A percentile compares a stretch with the other conserved stretches of the same genome.
Evolutionary conservation across 2,329 filamentous ascomycete genomes (phyloP).

Genomic region (Plectosphaerella plurivora): DNA sequence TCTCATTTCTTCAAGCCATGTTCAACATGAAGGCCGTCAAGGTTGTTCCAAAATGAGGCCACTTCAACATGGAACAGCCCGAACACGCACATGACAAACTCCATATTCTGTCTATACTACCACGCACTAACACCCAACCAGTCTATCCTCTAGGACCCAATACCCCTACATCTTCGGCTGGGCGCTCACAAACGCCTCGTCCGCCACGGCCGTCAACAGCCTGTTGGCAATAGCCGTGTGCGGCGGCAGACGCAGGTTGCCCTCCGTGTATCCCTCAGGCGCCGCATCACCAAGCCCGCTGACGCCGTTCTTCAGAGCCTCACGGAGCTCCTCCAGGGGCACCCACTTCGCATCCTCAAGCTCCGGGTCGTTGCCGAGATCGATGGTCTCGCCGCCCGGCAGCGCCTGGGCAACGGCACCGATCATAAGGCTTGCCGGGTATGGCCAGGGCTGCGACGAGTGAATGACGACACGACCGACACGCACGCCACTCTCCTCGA

Average conservation of each 20-base stretch:
- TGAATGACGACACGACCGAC: constrained; percentile 78
- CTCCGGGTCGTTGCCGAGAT: constrained; percentile 84
- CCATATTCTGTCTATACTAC: no score
- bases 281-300: constrained; percentile 62
- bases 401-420: constrained; percentile 82
- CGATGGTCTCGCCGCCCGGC: constrained; percentile 72
- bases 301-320: constrained; percentile 65
- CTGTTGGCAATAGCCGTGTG: constrained; percentile 89
- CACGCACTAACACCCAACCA: neutral
- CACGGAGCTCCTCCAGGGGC: constrained; percentile 70
- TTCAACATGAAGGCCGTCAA: no score
- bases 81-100: neutral
- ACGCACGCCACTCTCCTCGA: constrained; percentile 77
- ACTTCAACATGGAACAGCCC: neutral
- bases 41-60: neutral
- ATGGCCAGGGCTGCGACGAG: constrained; percentile 84
- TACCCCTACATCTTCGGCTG: constrained; percentile 44
- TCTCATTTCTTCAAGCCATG: no score
- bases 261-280: constrained; percentile 67
- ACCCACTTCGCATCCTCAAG: constrained; percentile 90
- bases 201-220: constrained; percentile 71
- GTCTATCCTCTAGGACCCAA: constrained; percentile 3
- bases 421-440: constrained; percentile 81
- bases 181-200: constrained; percentile 62
- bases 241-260: constrained; percentile 75